Base-by-base conservation (phyloP, 2,329 filamentous ascomycete species). In the Xylariaceae sp. region DNA sequence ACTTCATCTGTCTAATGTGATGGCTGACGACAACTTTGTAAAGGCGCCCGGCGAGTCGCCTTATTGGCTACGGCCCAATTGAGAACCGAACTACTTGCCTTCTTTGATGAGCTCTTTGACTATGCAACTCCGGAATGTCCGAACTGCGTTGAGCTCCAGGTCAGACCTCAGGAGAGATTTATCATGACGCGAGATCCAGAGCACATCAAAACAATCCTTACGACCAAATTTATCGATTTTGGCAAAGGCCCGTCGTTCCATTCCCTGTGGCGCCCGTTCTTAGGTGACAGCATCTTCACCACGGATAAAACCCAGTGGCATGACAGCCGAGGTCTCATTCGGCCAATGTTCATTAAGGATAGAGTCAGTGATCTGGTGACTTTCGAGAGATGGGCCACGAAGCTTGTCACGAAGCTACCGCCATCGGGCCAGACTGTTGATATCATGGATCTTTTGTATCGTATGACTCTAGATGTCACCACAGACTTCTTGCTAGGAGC, bases 401-500 rank as follows among this genome's bases (percentile, higher is more conserved):
- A 81, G 23, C 74, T 91, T 54, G 76, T 90, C 23, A 75, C 78
- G n/a, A 78, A 80, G 19, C 78, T 91, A 7, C 85, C 86, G 0
- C 69, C 69, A 0, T 74, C 83, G 55, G 79, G 86, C 43, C 72
- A 76, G 2, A 79, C 77, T 0, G 78, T 89, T 8, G 83, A 90
- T 63, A 74, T 90, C 24, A 83, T 85, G 64, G 79, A 82, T 9
- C 72, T 88, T 7, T 87, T 89, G 67, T 89, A 89, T 66, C 79
- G 81, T 50, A 78, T 89, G 67, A 88, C 87, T 0, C 77, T 90
- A 16, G 87, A 90, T 59, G 83, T 85, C 0, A 85, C 87, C 0
- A 90, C 87, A 0, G 85, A 87, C 41, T 88, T 90, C 62, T 73
- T 91, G 4, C 87, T 90, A 43, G 87, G 88, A 6, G 76, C 84